Base-by-base conservation (phyloP, 129 eudicot genomes). In the Centaurea solstitialis region DNA sequence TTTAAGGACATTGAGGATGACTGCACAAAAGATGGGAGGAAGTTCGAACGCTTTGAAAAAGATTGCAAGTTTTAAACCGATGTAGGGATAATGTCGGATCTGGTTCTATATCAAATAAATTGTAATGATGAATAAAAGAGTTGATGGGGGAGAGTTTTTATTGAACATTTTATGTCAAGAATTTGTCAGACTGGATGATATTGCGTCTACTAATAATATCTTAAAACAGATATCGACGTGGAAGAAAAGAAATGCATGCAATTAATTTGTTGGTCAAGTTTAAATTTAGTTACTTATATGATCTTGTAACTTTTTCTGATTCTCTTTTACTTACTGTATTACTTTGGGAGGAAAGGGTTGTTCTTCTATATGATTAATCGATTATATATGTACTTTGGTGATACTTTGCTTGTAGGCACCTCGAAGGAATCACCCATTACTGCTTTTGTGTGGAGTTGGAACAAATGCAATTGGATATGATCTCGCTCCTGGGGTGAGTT, bases 391-490 rank as follows among this genome's bases (percentile, higher is more conserved):
- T 81, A 65, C 13, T 45, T 73, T 62, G 74, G 38, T 59, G 24
- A 30, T 81, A 53, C 53, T 6, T 6, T 74, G 83, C 45, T 84
- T 80, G 79, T 79, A 88, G 94, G 90, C 88, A 76, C 85, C 89
- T 74, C 71, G 17, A 57, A 86, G 94, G 87, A 92, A 92, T 85
- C 97, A 92, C 72, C 97, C 97, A 3, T 75, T 92, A 82, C 61
- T 92, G 80, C 89, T 92, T 28, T 77, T 92, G 66, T 88, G 94
- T 76, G 97, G 97, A 40, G 88, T 92, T 62, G 97, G 92, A 35
- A 92, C 97, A 38, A 92, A 92, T 88, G 97, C 97, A 30, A 88
- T 92, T 83, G 97, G 97, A 74, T 92, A 86, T 81, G 97, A 92
- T 90, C 97, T 92, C 13, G 90, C 92, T 80, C 97, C 97, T 64